These are phyloP conservation scores for Kluyveromyces dobzhanskii DNA, from an alignment of 805 yeast species.

Conservation along the genomic window DNA sequence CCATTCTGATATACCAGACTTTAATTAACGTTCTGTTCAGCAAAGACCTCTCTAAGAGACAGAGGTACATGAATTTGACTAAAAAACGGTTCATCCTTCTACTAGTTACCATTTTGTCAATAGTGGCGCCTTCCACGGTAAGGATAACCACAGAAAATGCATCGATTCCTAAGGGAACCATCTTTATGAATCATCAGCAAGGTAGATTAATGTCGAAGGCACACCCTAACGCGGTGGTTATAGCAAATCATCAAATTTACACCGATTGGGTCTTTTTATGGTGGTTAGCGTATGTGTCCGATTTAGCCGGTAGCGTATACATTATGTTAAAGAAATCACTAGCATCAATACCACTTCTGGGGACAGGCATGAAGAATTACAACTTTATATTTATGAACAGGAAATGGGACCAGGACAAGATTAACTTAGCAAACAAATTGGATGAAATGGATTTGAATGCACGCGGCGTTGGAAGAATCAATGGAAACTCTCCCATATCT, in stretches of 20 bases:
- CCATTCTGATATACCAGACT: constrained; percentile 41
- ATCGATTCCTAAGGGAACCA: constrained; percentile 29
- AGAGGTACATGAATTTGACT: constrained; percentile 41
- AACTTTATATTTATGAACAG: constrained; percentile 74
- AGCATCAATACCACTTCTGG: constrained; percentile 61
- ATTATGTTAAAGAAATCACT: constrained; percentile 76
- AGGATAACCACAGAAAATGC: constrained; percentile 41
- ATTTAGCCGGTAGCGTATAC: constrained; percentile 53
- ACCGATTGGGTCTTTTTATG: constrained; percentile 90
- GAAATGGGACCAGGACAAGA: constrained; percentile 75
- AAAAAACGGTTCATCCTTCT: constrained; percentile 51
- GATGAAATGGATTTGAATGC: constrained; percentile 52
- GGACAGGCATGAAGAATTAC: constrained; percentile 77
- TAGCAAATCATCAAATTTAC: constrained; percentile 91
- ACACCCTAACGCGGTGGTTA: constrained; percentile 49
- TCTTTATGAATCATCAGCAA: constrained; percentile 20
- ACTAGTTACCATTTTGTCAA: constrained; percentile 41
- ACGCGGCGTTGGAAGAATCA: constrained; percentile 46
- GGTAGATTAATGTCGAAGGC: constrained; percentile 27
- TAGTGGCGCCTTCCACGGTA: constrained; percentile 45
- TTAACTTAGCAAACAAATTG: constrained; percentile 47
- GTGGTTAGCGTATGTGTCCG: constrained; percentile 71
- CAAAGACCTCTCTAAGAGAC: constrained; percentile 29
- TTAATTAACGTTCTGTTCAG: constrained; percentile 29
- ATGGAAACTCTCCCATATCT: constrained; percentile 26